Evolutionary conservation across 2,329 filamentous ascomycete genomes (phyloP).

Genomic region (Rhynchosporium agropyri): DNA sequence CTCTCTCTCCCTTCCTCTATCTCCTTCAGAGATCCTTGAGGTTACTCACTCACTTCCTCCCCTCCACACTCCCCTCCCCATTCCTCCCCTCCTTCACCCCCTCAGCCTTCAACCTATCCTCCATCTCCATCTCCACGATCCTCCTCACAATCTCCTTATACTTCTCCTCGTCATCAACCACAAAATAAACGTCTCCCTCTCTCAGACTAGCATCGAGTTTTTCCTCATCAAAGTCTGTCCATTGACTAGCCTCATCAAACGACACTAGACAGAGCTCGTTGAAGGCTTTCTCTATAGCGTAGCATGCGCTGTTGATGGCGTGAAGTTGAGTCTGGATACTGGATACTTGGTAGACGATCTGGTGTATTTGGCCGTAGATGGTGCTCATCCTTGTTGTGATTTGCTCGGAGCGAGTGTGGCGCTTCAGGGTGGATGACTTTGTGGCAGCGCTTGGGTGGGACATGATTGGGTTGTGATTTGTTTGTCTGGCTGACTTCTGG

Average conservation of each 20-base stretch:
- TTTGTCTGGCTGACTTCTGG: not conserved
- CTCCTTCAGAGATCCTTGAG: not conserved
- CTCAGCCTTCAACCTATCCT: not conserved
- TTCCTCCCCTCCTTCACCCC: not conserved
- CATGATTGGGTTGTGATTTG: too few relatives aligned
- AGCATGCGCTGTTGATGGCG: not conserved
- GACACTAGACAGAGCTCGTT: not conserved
- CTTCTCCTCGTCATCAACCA: constrained; percentile 6
- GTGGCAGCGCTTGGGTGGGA: not conserved
- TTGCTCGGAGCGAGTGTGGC: not conserved
- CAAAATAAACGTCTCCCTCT: not conserved
- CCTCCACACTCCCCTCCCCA: too few relatives aligned
- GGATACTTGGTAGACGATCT: not conserved
- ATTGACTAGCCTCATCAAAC: not conserved
- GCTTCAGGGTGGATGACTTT: not conserved
- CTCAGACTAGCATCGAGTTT: not conserved
- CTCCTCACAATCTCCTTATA: not conserved
- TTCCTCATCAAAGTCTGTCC: not conserved
- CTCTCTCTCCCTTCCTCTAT: too few relatives aligned
- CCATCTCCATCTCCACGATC: not conserved
- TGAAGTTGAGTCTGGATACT: not conserved
- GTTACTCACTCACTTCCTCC: not conserved
- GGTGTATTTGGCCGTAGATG: not conserved
- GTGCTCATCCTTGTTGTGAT: not conserved
- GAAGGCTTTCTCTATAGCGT: not conserved